These are phyloP conservation scores for Podaxis sp. DNA, from an alignment of 768 basidiomycete genomes.

Conservation along the genomic window DNA sequence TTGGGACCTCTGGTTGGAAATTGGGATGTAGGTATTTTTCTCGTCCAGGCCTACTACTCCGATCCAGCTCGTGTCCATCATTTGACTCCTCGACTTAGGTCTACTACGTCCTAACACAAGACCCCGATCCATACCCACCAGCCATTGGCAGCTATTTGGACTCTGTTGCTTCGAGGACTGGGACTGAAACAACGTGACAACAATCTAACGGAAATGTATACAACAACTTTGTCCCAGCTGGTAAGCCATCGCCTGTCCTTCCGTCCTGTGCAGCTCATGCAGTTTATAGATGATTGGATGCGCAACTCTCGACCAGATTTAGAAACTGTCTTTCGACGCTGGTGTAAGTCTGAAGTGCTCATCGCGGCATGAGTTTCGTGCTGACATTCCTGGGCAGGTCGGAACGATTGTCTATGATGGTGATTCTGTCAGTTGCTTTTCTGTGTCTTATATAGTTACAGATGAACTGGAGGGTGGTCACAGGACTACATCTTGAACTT, in stretches of 20 bases:
- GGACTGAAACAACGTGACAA: constrained; percentile 43
- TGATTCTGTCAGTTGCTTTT: constrained; percentile 43
- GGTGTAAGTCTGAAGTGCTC: constrained; percentile 32
- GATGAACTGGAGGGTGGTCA: not conserved
- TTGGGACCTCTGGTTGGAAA: constrained; percentile 53
- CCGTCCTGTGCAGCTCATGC: not conserved
- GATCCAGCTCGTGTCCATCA: not conserved
- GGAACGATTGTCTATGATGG: constrained; percentile 55
- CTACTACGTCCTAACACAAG: constrained; percentile 45
- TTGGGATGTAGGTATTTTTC: constrained; percentile 42
- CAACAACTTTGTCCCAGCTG: constrained; percentile 44
- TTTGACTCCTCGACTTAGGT: constrained; percentile 25
- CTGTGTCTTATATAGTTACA: not conserved
- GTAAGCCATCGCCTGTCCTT: constrained; percentile 23
- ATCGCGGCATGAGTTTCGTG: not conserved
- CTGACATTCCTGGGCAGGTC: constrained; percentile 23
- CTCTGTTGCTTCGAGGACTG: constrained; percentile 35
- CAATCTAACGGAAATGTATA: constrained; percentile 43
- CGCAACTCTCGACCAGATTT: constrained; percentile 45
- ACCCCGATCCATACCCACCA: constrained; percentile 51
- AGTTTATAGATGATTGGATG: constrained; percentile 57
- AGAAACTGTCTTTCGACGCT: constrained; percentile 55
- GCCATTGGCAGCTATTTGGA: constrained; percentile 32
- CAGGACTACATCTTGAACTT: constrained; percentile 57
- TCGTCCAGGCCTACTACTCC: not conserved